These are phyloP conservation scores for Aspergillus hiratsukae DNA, from an alignment of 2,329 filamentous ascomycete species.

Conservation along the genomic window DNA sequence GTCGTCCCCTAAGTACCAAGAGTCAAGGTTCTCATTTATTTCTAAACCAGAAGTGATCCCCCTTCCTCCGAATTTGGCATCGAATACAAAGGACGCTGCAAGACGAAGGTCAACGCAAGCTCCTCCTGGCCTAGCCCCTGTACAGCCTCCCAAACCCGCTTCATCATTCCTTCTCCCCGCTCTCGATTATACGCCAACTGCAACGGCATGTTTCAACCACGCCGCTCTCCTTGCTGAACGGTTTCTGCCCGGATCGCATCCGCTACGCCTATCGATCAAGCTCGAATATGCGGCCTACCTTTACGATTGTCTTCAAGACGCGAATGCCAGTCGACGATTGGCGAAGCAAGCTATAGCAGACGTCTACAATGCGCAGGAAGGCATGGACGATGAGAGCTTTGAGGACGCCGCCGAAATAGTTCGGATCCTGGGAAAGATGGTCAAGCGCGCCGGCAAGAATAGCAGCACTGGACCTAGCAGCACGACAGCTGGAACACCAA, in stretches of 20 bases:
- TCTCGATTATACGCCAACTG: slow-evolving; percentile 76
- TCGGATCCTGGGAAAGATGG: slow-evolving; percentile 79
- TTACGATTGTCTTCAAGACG: slow-evolving; percentile 86
- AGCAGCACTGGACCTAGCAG: slow-evolving; percentile 31
- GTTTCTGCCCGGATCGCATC: slow-evolving; percentile 81
- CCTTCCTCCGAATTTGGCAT: slow-evolving; percentile 2
- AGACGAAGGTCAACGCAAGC: slow-evolving; percentile 11
- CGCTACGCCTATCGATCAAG: slow-evolving; percentile 81
- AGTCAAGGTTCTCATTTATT: slow-evolving; percentile 16
- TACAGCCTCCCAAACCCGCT: slow-evolving; percentile 35
- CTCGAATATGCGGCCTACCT: slow-evolving; percentile 90
- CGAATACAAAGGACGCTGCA: neutral
- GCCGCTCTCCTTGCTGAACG: slow-evolving; percentile 69
- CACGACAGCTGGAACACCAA: slow-evolving; percentile 19
- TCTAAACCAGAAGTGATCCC: slow-evolving; percentile 13
- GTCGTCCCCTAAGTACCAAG: slow-evolving; percentile 15
- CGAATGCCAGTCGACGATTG: slow-evolving; percentile 67
- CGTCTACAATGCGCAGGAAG: slow-evolving; percentile 85
- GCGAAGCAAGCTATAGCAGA: slow-evolving; percentile 82
- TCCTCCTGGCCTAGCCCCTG: slow-evolving; percentile 36
- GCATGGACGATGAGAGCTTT: slow-evolving; percentile 94
- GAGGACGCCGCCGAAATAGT: slow-evolving; percentile 86
- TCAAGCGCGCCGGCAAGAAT: slow-evolving; percentile 61
- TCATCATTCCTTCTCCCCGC: slow-evolving; percentile 76
- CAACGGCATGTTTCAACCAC: slow-evolving; percentile 73